Evolutionary conservation across 768 basidiomycete genomes (phyloP).

Genomic region (Lepiota venenata): DNA sequence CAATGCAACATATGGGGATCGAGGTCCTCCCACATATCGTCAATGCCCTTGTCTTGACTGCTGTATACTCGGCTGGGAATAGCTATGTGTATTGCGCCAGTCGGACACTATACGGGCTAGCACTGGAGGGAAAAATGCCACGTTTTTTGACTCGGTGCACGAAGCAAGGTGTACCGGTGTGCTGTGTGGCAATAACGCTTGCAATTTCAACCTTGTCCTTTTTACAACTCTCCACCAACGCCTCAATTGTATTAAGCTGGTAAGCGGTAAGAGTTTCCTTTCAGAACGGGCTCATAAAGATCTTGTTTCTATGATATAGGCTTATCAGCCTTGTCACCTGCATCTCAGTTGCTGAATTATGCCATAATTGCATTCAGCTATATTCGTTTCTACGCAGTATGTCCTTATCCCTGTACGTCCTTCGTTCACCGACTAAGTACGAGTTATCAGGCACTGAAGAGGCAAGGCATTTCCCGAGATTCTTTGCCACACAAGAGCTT

Average conservation of each 20-base stretch:
- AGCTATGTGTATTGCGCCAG: constrained; percentile 63
- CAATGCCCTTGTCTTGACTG: constrained; percentile 66
- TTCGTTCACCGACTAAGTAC: not conserved
- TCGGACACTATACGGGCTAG: constrained; percentile 50
- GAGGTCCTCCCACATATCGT: constrained; percentile 65
- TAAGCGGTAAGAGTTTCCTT: constrained; percentile 19
- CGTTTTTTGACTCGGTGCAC: constrained; percentile 50
- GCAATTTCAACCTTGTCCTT: constrained; percentile 39
- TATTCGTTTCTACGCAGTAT: constrained; percentile 42
- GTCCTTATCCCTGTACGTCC: constrained; percentile 9
- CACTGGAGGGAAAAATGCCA: constrained; percentile 60
- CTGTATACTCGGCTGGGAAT: constrained; percentile 72
- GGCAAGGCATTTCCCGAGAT: constrained; percentile 42
- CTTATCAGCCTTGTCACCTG: constrained; percentile 48
- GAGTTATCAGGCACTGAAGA: constrained; percentile 37
- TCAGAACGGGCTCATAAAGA: too few relatives aligned
- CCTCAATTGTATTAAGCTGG: constrained; percentile 47
- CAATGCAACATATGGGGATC: constrained; percentile 68
- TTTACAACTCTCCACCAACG: constrained; percentile 45
- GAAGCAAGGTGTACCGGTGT: constrained; percentile 53
- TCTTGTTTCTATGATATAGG: constrained; percentile 24
- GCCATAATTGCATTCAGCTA: constrained; percentile 47
- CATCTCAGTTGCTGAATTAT: constrained; percentile 46
- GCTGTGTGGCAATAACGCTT: constrained; percentile 43
- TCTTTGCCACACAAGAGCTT: constrained; percentile 40